These are phyloP conservation scores for Neofusicoccum cordaticola DNA, from an alignment of 2,329 filamentous ascomycete genomes.

Conservation along the genomic window DNA sequence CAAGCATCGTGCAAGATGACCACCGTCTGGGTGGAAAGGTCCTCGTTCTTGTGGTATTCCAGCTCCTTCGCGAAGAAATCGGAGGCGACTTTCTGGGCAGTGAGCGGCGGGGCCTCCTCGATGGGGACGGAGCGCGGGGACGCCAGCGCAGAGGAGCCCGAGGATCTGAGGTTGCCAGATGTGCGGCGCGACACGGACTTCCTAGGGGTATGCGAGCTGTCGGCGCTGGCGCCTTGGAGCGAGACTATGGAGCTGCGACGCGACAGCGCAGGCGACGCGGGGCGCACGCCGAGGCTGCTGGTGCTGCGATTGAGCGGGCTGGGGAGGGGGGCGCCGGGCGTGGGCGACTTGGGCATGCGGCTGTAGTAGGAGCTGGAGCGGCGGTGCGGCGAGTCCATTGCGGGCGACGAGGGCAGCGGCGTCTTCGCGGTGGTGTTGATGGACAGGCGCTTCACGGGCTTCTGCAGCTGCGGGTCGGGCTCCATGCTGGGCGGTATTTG, in stretches of 20 bases:
- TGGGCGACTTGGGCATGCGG: conserved; percentile 28
- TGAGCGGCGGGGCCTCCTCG: conserved; percentile 42
- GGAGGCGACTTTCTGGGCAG: conserved; percentile 60
- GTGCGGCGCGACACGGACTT: conserved; percentile 40
- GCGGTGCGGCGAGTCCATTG: conserved; percentile 25
- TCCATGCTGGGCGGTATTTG: conserved; percentile 33
- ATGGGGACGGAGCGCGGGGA: conserved; percentile 37
- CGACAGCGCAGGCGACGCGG: conserved; percentile 41
- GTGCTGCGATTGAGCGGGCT: conserved; percentile 42
- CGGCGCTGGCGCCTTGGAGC: background rate
- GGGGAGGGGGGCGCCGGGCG: conserved; percentile 20
- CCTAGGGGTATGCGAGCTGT: conserved; percentile 32
- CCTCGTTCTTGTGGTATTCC: conserved; percentile 48
- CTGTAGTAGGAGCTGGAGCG: conserved; percentile 21
- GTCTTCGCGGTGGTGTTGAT: conserved; percentile 31
- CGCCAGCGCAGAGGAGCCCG: conserved; percentile 32
- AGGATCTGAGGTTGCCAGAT: conserved; percentile 40
- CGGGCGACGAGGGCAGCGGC: conserved; percentile 31
- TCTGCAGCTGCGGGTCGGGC: conserved; percentile 31
- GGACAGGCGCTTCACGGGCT: conserved; percentile 36
- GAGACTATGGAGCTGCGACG: conserved; percentile 15
- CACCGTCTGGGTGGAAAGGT: conserved; percentile 58
- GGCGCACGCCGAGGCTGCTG: conserved; percentile 40
- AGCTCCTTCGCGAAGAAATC: conserved; percentile 70
- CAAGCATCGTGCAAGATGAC: conserved; percentile 91